Base-by-base conservation (phyloP, 805 yeast species). In the Scheffersomyces coipomensis region DNA sequence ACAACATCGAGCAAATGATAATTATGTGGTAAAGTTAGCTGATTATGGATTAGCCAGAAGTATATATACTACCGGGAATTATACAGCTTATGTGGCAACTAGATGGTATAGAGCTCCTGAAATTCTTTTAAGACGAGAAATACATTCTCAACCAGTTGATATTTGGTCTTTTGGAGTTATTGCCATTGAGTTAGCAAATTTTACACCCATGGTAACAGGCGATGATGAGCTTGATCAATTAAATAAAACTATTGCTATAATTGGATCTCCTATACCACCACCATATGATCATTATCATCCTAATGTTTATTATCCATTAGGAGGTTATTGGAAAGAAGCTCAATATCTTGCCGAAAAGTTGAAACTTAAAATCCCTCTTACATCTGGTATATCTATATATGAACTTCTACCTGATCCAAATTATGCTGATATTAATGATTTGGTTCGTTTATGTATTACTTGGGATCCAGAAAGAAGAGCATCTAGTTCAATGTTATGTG, bases 101-200 rank as follows among this genome's bases (percentile, higher is more conserved):
- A 74, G 95, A 52, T 86, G 95, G 95, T 86, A 86, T 53, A 68
- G 95, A 46, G 78, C 91, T 0, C 95, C 95, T 0, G 95, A 86
- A 56, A 83, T 86, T 16, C 66, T 86, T 33, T 64, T 86, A 41
- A 72, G 91, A 48, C 80, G 76, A 46, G 73, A 72, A 4, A 66
- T 60, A 50, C 83, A 86, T 53, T 76, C 88, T 0, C 75, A 64
- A 44, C 88, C 93, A 2, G 75, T 84, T 26, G 95, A 86, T 64
- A 76, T 86, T 24, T 86, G 95, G 95, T 91, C 95, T 0, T 86
- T 85, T 68, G 95, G 89, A 2, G 75, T 82, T 32, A 88, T 86
- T 27, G 88, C 86, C 2, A 77, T 78, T 5, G 95, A 86, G 55
- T 70, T 81, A 32, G 85, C 87, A 17, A 80, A 80, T 32, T 79